These are phyloP conservation scores for Lentinula sp. DNA, from an alignment of 768 basidiomycete genomes.

Conservation along the genomic window DNA sequence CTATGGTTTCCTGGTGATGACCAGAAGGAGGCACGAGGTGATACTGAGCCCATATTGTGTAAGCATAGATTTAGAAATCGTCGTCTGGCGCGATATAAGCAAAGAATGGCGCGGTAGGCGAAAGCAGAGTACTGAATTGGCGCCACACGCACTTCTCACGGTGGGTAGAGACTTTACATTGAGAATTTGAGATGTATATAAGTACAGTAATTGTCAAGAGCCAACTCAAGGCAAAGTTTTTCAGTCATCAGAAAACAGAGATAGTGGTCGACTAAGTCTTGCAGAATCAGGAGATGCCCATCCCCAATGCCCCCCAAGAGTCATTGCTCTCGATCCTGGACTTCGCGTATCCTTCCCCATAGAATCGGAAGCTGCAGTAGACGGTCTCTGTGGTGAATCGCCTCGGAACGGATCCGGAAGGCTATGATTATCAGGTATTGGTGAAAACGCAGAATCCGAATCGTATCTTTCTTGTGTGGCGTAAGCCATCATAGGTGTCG, in stretches of 20 bases:
- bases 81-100: neutral
- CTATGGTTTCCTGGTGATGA: neutral
- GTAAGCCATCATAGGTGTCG: neutral
- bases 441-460: constrained; percentile 1
- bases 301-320: neutral
- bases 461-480: neutral
- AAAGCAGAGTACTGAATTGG: neutral
- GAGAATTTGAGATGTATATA: too few relatives aligned
- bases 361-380: neutral
- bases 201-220: too few relatives aligned
- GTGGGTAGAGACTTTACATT: neutral
- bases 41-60: neutral
- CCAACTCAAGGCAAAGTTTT: too few relatives aligned
- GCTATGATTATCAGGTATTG: constrained; percentile 3
- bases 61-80: neutral
- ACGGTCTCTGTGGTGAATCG: neutral
- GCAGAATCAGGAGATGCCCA: constrained; percentile 6
- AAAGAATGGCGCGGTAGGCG: neutral
- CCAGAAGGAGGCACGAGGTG: constrained; percentile 1
- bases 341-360: neutral
- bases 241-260: constrained; percentile 5
- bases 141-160: neutral
- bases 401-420: constrained; percentile 2
- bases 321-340: neutral
- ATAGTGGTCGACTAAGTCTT: neutral